Evolutionary conservation across 2,329 filamentous ascomycete species (phyloP).

Genomic region (Sphaerulina musiva): DNA sequence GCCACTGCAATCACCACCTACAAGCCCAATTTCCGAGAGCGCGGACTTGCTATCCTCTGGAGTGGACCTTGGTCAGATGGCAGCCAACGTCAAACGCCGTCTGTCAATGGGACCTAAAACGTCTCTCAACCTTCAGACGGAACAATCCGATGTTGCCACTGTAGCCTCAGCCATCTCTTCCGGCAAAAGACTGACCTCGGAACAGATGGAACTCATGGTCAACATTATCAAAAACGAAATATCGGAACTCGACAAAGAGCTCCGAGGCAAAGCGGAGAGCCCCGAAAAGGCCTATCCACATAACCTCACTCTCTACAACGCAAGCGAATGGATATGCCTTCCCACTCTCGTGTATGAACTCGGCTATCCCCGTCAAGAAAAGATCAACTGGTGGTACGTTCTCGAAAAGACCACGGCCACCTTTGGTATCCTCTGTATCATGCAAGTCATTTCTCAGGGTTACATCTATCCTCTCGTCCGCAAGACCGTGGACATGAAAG

Average conservation of each 20-base stretch:
- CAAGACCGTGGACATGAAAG: slow-evolving; percentile 60
- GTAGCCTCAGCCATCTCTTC: slow-evolving; percentile 59
- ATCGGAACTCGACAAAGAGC: slow-evolving; percentile 57
- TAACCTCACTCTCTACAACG: slow-evolving; percentile 54
- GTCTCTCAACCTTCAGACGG: slow-evolving; percentile 40
- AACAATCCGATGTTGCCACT: slow-evolving; percentile 52
- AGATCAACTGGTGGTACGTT: slow-evolving; percentile 68
- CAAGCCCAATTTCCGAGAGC: slow-evolving; percentile 28
- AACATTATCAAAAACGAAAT: slow-evolving; percentile 62
- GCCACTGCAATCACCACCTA: slow-evolving; percentile 36
- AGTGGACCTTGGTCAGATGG: slow-evolving; percentile 17
- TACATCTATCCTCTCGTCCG: slow-evolving; percentile 72
- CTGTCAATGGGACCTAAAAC: slow-evolving; percentile 36
- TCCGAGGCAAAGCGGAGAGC: slow-evolving; percentile 55
- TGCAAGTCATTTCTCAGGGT: slow-evolving; percentile 70
- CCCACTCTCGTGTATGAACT: slow-evolving; percentile 75
- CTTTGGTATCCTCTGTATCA: slow-evolving; percentile 66
- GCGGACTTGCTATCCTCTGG: slow-evolving; percentile 16
- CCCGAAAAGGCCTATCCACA: slow-evolving; percentile 54
- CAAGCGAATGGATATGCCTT: slow-evolving; percentile 65
- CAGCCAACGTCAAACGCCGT: slow-evolving; percentile 20
- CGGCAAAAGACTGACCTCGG: slow-evolving; percentile 52
- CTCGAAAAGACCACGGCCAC: slow-evolving; percentile 64
- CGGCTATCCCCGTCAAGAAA: slow-evolving; percentile 65
- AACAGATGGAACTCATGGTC: slow-evolving; percentile 59